Percentiles rank a stretch among this genome's conserved stretches.
These are phyloP conservation scores for Alectoria sarmentosa DNA, from an alignment of 495 filamentous ascomycete genomes.

Conservation along the genomic window DNA sequence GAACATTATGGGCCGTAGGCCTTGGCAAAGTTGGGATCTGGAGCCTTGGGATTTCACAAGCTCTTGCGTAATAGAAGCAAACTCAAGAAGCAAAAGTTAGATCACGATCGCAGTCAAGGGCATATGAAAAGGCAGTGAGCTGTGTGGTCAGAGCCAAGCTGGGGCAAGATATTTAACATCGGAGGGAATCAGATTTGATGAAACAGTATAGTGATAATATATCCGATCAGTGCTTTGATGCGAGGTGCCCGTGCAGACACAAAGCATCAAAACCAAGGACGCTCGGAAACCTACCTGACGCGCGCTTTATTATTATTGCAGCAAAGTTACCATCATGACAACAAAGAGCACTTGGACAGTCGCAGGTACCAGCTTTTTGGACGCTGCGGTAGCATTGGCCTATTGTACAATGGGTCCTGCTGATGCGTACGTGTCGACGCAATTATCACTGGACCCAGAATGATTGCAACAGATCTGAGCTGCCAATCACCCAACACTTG, in stretches of 20 bases:
- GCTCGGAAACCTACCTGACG: background rate
- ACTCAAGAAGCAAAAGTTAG: background rate
- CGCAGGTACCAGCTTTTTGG: background rate
- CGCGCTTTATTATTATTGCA: background rate
- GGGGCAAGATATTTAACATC: background rate
- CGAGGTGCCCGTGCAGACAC: background rate
- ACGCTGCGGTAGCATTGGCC: background rate
- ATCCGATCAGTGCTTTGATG: background rate
- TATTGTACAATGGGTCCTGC: background rate
- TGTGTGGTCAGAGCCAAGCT: background rate
- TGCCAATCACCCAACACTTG: conserved; percentile 42
- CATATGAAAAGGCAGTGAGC: background rate
- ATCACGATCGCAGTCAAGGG: background rate
- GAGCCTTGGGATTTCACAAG: background rate
- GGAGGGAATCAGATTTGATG: background rate
- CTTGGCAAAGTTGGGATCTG: background rate
- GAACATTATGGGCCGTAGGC: background rate
- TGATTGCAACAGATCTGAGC: background rate
- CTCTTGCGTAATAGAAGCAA: background rate
- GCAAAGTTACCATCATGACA: background rate
- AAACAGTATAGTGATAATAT: background rate
- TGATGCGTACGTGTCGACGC: background rate
- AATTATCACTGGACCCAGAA: background rate
- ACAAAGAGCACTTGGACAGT: background rate
- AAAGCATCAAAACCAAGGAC: background rate